Percentiles rank a stretch among this genome's conserved stretches.
Evolutionary conservation across 2,329 filamentous ascomycete species (phyloP).

Genomic region (Capronia americana): DNA sequence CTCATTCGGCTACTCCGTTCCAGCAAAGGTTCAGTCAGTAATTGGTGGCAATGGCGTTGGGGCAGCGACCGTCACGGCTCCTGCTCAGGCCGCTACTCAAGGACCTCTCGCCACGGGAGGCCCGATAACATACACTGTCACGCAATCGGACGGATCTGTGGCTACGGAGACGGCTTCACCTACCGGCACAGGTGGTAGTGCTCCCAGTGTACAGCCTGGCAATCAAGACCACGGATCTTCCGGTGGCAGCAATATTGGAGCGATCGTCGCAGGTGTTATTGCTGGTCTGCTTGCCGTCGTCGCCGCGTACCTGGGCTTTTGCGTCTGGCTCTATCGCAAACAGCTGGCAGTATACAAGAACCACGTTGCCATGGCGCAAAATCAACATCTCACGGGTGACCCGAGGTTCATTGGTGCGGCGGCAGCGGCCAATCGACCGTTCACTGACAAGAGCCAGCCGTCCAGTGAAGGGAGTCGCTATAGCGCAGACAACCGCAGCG

Average conservation of each 20-base stretch:
- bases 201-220: background rate
- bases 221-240: slow-evolving; percentile 30
- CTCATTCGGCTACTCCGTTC: slow-evolving; percentile 72
- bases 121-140: slow-evolving; percentile 71
- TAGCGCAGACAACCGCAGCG: slow-evolving; percentile 36
- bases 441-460: slow-evolving; percentile 33
- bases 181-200: slow-evolving; percentile 50
- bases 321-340: slow-evolving; percentile 76
- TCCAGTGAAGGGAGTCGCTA: slow-evolving; percentile 32
- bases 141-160: slow-evolving; percentile 50
- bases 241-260: slow-evolving; percentile 56
- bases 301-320: slow-evolving; percentile 76
- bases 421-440: slow-evolving; percentile 14
- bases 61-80: slow-evolving; percentile 72
- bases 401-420: slow-evolving; percentile 39
- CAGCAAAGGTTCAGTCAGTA: slow-evolving; percentile 64
- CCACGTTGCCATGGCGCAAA: slow-evolving; percentile 70
- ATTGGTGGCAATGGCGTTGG: slow-evolving; percentile 73
- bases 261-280: slow-evolving; percentile 65
- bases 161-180: slow-evolving; percentile 48
- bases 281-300: slow-evolving; percentile 70
- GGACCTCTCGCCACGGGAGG: slow-evolving; percentile 75
- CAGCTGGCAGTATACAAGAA: slow-evolving; percentile 73
- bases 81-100: slow-evolving; percentile 66
- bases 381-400: slow-evolving; percentile 56